Evolutionary conservation across 1,284 basidiomycete species (phyloP), one percentile per base, ranked within the genome.

Genomic region (Ustilago tritici): DNA sequence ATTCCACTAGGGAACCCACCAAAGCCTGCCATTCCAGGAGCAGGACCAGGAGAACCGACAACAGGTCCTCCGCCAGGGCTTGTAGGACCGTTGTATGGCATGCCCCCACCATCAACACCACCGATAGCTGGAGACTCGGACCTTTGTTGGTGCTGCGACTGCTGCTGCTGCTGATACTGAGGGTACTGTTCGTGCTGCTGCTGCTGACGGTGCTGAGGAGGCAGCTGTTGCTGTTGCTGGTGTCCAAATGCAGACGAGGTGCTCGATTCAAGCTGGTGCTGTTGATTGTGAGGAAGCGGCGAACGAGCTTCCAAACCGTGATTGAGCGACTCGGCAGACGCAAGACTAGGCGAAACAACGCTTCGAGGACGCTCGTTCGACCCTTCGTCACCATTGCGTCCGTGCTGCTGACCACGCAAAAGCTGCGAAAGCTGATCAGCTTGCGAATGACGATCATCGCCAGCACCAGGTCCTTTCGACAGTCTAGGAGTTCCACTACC

Each of bases 211-310:
- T 7, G 43, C n/a, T 46, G 43, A 6, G 61, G 67, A 36, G 55
- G 50, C 61, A 40, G 66, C 54, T 54, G 23, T 36, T 61, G 63
- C n/a, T 69, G 70, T 23, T 68, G 65, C 15, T 54, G 58, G 17
- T 65, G 66, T 6, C 32, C 57, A 10, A 49, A 28, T 0, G 47
- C 56, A n/a, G 61, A 43, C 17, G 72, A 70, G 41, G 46, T 54
- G 58, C 73, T 76, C 54, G 68, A 66, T 58, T 70, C 68, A 23
- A 65, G 68, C 19, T 76, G 74, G n/a, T 77, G 77, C 56, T 71
- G 76, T 40, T 70, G 73, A 7, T 59, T 62, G 63, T 70, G 68
- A 19, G 73, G 57, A 19, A 68, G 62, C 10, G 74, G 74, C 34
- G 74, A 76, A 49, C 63, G 74, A 34, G 65, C 62, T 5, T 76